Conservation (phyloP, 441 rosid genomes). For the Cnidoscolus chayamansa region DNA sequence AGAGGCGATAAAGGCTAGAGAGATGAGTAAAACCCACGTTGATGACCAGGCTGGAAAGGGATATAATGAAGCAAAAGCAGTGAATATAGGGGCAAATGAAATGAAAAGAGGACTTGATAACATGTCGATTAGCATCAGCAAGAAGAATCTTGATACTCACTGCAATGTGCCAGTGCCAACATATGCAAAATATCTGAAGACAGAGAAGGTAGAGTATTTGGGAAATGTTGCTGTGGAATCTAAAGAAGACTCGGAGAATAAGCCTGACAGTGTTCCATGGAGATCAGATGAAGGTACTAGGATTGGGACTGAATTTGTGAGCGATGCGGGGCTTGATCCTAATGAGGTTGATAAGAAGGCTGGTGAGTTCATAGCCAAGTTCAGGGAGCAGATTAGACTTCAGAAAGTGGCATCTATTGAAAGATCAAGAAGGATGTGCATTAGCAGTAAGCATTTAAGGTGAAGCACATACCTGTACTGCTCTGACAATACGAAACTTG, state of each 20-base stretch:
- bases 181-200: constrained; percentile 21
- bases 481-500: constrained; percentile 14
- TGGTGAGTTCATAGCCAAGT: constrained; percentile 86
- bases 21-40: constrained; percentile 16
- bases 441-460: constrained; percentile 29
- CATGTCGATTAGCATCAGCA: constrained; percentile 3
- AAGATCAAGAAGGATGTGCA: constrained; percentile 43
- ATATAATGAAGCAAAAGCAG: constrained; percentile 22
- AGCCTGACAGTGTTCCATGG: constrained; percentile 26
- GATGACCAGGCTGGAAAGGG: constrained; percentile 21
- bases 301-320: constrained; percentile 21
- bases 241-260: constrained; percentile 32
- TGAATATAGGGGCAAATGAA: constrained; percentile 19
- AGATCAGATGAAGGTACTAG: constrained; percentile 30
- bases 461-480: constrained; percentile 20
- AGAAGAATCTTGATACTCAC: constrained; percentile 24
- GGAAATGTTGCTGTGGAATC: constrained; percentile 29
- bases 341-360: constrained; percentile 87
- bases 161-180: constrained; percentile 21
- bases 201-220: constrained; percentile 24
- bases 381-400: constrained; percentile 76
- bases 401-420: constrained; percentile 62
- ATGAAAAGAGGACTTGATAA: constrained; percentile 21
- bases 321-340: constrained; percentile 44
- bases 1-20: constrained; percentile 22